A percentile compares a stretch with the other conserved stretches of the same genome.
These are phyloP conservation scores for Myxozyma sirexii DNA, from an alignment of 805 yeast species.

Conservation along the genomic window DNA sequence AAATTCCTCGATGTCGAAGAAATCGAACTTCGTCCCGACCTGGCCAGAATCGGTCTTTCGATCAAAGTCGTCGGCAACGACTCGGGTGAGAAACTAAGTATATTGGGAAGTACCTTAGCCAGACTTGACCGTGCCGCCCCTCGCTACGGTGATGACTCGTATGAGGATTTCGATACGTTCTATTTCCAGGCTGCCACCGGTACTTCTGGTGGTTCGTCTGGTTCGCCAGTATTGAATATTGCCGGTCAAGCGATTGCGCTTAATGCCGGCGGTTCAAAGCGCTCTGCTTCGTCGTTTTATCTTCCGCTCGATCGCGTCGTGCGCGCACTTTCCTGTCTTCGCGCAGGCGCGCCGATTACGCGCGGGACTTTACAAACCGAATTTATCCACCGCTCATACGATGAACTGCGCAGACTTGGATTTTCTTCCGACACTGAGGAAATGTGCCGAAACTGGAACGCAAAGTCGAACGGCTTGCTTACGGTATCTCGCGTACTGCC, in stretches of 20 bases:
- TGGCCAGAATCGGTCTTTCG: slow-evolving; percentile 28
- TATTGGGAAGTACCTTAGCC: slow-evolving; percentile 32
- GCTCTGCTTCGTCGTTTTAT: slow-evolving; percentile 33
- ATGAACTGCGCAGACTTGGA: slow-evolving; percentile 31
- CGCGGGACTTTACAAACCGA: slow-evolving; percentile 34
- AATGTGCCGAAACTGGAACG: slow-evolving; percentile 22
- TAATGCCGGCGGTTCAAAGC: slow-evolving; percentile 33
- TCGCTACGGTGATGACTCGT: slow-evolving; percentile 30
- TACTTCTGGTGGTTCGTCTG: slow-evolving; percentile 34
- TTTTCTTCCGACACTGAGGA: slow-evolving; percentile 22
- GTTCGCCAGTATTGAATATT: slow-evolving; percentile 33
- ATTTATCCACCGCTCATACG: slow-evolving; percentile 27
- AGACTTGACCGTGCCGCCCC: slow-evolving; percentile 33
- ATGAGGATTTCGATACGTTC: slow-evolving; percentile 33
- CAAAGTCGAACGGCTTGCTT: slow-evolving; percentile 21
- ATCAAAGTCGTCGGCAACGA: slow-evolving; percentile 34
- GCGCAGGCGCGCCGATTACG: slow-evolving; percentile 16
- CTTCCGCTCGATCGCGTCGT: slow-evolving; percentile 32
- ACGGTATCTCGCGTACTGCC: slow-evolving; percentile 29
- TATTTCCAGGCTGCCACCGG: slow-evolving; percentile 35
- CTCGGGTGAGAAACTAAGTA: slow-evolving; percentile 34
- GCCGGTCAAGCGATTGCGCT: slow-evolving; percentile 33
- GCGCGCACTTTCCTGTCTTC: slow-evolving; percentile 28
- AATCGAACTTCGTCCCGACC: slow-evolving; percentile 32
- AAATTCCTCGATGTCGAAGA: slow-evolving; percentile 30